Base-by-base conservation (phyloP, 495 filamentous ascomycete species). In the Neurospora sp. region DNA sequence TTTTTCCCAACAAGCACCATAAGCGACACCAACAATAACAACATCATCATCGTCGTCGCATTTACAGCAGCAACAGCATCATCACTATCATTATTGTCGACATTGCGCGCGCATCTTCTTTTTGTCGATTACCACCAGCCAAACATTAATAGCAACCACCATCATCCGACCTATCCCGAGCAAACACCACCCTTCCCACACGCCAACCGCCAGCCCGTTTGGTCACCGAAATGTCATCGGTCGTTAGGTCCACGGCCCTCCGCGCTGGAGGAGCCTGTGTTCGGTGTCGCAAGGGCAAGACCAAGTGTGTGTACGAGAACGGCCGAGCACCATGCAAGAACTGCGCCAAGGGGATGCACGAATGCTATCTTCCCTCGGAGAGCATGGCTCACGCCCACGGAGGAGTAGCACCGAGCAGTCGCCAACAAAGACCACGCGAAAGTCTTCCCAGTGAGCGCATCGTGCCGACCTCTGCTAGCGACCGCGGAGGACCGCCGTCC, bases 271-370 rank as follows among this genome's bases (percentile, higher is more conserved):
- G 85, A 75, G 85, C 85, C 66, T 87, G 85, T 73, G 84, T 86
- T 72, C 84, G 85, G 77, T 87, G 85, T 79, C 85, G 85, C 73
- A 87, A 86, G 76, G 85, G 85, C 80, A 87, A 87, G 76, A 87
- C 85, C 20, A 86, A 86, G 54, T 87, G 85, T 70, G 84, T 87
- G 72, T 87, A 87, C 79, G 84, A 86, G 69, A 86, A 84, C 75
- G 85, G 85, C 69, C 75, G 83, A 46, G 84, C 85, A 18, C 85
- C 85, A 23, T 87, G 85, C 78, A 83, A 83, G 75, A 87, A 87
- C 77, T 87, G 85, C 76, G 83, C 85, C n/a, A 87, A 87, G 75
- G 85, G 85, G 71, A 80, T 86, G 81, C 85, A 87, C 76, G 85
- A 87, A 70, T 87, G 85, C 76, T 87, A 87, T 76, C 78, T 87